Conservation (phyloP, 2,329 filamentous ascomycete species). For the Anthostomella pinea region DNA sequence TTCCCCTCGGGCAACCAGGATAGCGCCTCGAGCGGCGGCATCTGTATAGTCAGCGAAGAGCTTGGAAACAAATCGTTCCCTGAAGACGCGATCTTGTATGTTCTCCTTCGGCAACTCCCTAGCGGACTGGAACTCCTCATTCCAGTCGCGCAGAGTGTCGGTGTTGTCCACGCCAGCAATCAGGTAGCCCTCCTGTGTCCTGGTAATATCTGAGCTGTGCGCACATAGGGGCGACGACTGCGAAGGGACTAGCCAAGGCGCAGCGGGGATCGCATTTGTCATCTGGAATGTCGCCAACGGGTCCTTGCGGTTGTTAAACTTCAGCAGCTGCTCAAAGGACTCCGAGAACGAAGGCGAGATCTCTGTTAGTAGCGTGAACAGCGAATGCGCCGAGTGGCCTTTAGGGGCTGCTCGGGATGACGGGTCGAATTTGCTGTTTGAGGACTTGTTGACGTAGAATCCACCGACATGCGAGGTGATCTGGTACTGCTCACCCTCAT, state of each 20-base stretch:
- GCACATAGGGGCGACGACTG: conserved; percentile 60
- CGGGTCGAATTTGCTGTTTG: conserved; percentile 92
- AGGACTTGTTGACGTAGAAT: conserved; percentile 96
- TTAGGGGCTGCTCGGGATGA: conserved; percentile 77
- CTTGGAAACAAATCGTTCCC: conserved; percentile 90
- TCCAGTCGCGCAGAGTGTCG: conserved; percentile 95
- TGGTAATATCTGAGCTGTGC: conserved; percentile 80
- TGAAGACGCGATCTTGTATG: conserved; percentile 93
- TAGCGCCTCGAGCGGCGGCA: conserved; percentile 85
- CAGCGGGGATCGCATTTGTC: conserved; percentile 88
- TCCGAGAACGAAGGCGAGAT: conserved; percentile 80
- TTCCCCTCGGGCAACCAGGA: conserved; percentile 88
- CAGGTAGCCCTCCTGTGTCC: conserved; percentile 89
- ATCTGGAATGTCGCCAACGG: conserved; percentile 92
- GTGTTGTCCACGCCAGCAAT: conserved; percentile 89
- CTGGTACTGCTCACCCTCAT: conserved; percentile 91
- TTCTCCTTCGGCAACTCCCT: conserved; percentile 90
- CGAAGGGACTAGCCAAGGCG: conserved; percentile 83
- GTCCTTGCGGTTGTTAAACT: conserved; percentile 81
- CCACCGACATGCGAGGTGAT: conserved; percentile 91
- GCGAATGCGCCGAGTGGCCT: conserved; percentile 75
- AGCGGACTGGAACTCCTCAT: conserved; percentile 97
- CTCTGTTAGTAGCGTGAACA: conserved; percentile 73
- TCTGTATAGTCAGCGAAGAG: conserved; percentile 98
- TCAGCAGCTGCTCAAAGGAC: conserved; percentile 75